Percentiles rank a stretch among this genome's conserved stretches.
Conservation (phyloP, 768 basidiomycete genomes). For the Podaxis sp. region DNA sequence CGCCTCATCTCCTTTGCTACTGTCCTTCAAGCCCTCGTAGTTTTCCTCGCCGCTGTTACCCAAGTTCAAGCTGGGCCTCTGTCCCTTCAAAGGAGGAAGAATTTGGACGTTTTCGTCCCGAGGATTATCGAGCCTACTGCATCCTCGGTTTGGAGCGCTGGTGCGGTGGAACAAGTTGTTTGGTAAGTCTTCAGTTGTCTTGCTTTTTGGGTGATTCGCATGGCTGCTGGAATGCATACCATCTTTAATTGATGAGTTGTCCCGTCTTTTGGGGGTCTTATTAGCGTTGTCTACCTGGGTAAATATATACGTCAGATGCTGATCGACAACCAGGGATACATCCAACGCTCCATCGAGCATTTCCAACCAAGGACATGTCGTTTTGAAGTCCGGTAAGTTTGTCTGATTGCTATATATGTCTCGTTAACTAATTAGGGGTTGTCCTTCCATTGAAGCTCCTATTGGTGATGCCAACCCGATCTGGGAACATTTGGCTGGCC, state of each 20-base stretch:
- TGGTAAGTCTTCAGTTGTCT: constrained; percentile 27
- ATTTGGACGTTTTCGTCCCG: constrained; percentile 32
- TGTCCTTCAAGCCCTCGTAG: constrained; percentile 24
- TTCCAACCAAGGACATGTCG: constrained; percentile 38
- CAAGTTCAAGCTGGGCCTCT: constrained; percentile 24
- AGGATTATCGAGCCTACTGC: constrained; percentile 28
- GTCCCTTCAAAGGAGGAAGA: constrained; percentile 22
- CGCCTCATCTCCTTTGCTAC: constrained; percentile 24
- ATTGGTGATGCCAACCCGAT: neutral
- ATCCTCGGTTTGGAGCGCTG: constrained; percentile 29
- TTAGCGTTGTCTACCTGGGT: neutral
- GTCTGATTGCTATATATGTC: constrained; percentile 20
- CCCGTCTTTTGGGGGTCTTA: too few species aligned
- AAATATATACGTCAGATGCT: neutral
- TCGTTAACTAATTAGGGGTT: neutral
- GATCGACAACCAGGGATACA: constrained; percentile 32
- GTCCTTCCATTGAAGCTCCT: constrained; percentile 27
- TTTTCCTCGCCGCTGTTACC: constrained; percentile 23
- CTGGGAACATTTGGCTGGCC: constrained; percentile 6
- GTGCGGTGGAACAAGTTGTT: constrained; percentile 25
- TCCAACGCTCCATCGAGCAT: constrained; percentile 38
- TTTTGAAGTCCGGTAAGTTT: constrained; percentile 30
- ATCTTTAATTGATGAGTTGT: too few species aligned
- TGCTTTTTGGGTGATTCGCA: too few species aligned
- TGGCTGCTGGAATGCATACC: too few species aligned